Percentiles rank a stretch among this genome's conserved stretches.
phyloP scores from a whole-genome alignment of 805 yeast species.

The Hanseniaspora valbyensis region DNA sequence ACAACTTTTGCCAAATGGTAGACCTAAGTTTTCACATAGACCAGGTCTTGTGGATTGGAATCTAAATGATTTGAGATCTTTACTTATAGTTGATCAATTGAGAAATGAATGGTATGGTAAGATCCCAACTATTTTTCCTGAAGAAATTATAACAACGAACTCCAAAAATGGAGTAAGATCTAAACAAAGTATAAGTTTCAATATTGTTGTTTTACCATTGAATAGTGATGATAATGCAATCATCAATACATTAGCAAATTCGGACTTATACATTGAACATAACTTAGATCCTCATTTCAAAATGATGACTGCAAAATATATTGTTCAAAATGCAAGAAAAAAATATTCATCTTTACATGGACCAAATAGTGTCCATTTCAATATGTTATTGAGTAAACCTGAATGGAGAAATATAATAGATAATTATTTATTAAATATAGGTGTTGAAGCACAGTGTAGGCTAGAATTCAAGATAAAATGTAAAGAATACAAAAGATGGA shows the following conservation, averaged over 20 bases:
- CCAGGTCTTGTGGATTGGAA: slow-evolving; percentile 55
- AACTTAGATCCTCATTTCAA: slow-evolving; percentile 44
- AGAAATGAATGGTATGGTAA: slow-evolving; percentile 47
- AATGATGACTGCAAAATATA: slow-evolving; percentile 49
- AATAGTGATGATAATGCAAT: slow-evolving; percentile 40
- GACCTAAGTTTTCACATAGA: slow-evolving; percentile 54
- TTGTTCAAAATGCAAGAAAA: slow-evolving; percentile 46
- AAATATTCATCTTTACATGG: slow-evolving; percentile 7
- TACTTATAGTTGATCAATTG: slow-evolving; percentile 42
- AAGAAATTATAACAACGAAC: slow-evolving; percentile 6
- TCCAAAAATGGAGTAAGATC: slow-evolving; percentile 18
- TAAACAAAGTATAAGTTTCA: slow-evolving; percentile 29
- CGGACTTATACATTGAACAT: slow-evolving; percentile 59
- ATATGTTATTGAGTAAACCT: slow-evolving; percentile 36
- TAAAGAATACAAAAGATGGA: slow-evolving; percentile 36
- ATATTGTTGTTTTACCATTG: slow-evolving; percentile 43
- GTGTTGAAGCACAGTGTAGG: slow-evolving; percentile 62
- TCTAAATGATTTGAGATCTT: slow-evolving; percentile 54
- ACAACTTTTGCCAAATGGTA: slow-evolving; percentile 39
- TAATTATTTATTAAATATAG: slow-evolving; percentile 51
- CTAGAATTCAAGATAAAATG: slow-evolving; percentile 48
- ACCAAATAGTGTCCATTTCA: slow-evolving; percentile 33
- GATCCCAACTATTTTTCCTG: slow-evolving; percentile 31
- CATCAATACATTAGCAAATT: slow-evolving; percentile 38
- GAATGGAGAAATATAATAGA: slow-evolving; percentile 71